These are phyloP conservation scores for Penicillium mononematosum DNA, from an alignment of 495 filamentous ascomycete species.

Conservation along the genomic window DNA sequence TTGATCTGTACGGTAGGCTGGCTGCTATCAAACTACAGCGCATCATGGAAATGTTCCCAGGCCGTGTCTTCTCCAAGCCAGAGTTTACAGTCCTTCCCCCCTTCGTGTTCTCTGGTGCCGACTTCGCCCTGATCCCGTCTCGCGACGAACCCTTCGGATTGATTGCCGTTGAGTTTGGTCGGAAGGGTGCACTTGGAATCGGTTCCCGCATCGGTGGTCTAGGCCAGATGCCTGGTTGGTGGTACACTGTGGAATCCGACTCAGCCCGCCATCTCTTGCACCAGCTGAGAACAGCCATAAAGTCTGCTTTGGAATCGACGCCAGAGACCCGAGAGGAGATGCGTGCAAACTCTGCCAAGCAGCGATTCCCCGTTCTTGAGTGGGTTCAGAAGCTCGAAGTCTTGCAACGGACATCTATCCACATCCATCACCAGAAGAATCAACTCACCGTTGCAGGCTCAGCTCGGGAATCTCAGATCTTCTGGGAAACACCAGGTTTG, in stretches of 20 bases:
- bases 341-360: slow-evolving; percentile 63
- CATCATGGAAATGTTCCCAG: slow-evolving; percentile 63
- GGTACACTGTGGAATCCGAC: slow-evolving; percentile 55
- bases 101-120: slow-evolving; percentile 69
- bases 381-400: slow-evolving; percentile 55
- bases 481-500: slow-evolving; percentile 1
- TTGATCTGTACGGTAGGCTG: slow-evolving; percentile 69
- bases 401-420: slow-evolving; percentile 46
- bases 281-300: slow-evolving; percentile 62
- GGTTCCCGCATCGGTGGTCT: slow-evolving; percentile 59
- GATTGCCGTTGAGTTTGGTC: slow-evolving; percentile 71
- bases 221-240: slow-evolving; percentile 71
- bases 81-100: slow-evolving; percentile 68
- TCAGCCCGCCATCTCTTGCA: slow-evolving; percentile 52
- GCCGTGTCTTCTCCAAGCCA: slow-evolving; percentile 65
- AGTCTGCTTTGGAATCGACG: slow-evolving; percentile 57
- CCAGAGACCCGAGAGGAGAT: slow-evolving; percentile 53
- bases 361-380: slow-evolving; percentile 64
- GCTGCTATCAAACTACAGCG: slow-evolving; percentile 65
- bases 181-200: slow-evolving; percentile 69
- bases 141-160: slow-evolving; percentile 71
- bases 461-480: slow-evolving; percentile 10
- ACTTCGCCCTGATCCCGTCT: slow-evolving; percentile 70
- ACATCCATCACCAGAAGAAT: slow-evolving; percentile 24
- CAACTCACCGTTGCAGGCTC: slow-evolving; percentile 12